Evolutionary conservation across 192 early-diverging fungal genomes (phyloP), one percentile per base, ranked within the genome.

Genomic region (Chytriomyces sp.): DNA sequence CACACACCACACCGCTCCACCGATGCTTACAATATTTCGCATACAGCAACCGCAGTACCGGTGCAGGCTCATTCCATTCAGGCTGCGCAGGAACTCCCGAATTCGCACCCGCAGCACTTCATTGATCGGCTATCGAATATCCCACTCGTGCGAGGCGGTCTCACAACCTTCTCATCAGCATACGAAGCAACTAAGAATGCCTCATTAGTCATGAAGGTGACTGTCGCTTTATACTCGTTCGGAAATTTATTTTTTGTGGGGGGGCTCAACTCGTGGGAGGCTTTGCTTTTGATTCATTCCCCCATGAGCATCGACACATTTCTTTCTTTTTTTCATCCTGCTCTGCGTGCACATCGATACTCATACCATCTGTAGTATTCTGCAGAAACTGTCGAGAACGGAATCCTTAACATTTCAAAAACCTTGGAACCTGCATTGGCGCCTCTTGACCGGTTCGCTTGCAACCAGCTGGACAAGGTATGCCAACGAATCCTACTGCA

Each of bases 91-190:
- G 35, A 35, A 35, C 35, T 35, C 2, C 2, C 35, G 35, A 35
- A 57, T 10, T 57, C 78, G 7, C 57, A 57, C 77, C 16, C 78
- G 75, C 48, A 77, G 48, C 86, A 82, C 70, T 94, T 97, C 61
- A 89, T 97, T 67, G 84, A 86, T 66, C 89, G 93, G 49, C 90
- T 97, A 66, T 90, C 92, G 76, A 91, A 82, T 75, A 86, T 94
- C 44, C 94, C 94, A 10, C 61, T 95, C 8, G 91, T 97, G 47
- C 93, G 91, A 75, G 88, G 88, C n/a, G 90, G 91, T 0, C 72
- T 95, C 13, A 72, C 67, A 24, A 75, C 77, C 23, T 44, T 88
- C 73, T 69, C 72, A 45, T 85, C 85, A 7, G 91, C 90, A 10
- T 95, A 95, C 72, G 91, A 91, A 67, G 86, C 84, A n/a, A 90